phyloP scores from a whole-genome alignment of 192 early-diverging fungal genomes.

The Linderina pennispora region DNA sequence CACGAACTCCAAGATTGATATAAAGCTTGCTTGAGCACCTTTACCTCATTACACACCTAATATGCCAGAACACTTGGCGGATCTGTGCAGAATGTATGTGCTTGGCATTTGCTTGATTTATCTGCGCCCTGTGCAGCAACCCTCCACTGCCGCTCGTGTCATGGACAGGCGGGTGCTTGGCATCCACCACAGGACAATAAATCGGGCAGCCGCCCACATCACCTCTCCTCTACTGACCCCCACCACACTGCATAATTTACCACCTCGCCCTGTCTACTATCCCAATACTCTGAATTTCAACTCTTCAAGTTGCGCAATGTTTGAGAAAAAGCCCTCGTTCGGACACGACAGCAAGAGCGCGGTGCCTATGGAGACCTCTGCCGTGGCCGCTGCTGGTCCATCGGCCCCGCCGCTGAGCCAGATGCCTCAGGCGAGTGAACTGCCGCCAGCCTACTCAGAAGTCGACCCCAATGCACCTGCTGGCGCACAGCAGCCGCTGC shows the following conservation, averaged over 20 bases:
- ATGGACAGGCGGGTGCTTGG: too few species aligned
- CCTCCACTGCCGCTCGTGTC: too few species aligned
- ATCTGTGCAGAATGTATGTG: background rate
- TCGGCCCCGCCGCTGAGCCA: background rate
- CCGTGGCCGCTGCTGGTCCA: background rate
- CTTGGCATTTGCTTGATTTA: background rate
- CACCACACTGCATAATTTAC: background rate
- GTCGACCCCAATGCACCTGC: conserved; percentile 18
- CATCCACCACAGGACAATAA: too few species aligned
- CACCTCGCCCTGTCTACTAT: background rate
- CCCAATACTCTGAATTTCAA: background rate
- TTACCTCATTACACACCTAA: too few species aligned
- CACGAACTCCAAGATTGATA: background rate
- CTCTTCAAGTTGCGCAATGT: background rate
- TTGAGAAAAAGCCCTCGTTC: background rate
- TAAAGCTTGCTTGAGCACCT: background rate
- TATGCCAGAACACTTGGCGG: too few species aligned
- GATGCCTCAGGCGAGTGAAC: background rate
- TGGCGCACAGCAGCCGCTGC: background rate
- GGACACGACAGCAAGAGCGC: background rate
- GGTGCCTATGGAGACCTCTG: background rate
- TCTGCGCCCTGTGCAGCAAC: too few species aligned
- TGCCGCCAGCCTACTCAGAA: conserved; percentile 29
- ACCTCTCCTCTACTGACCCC: background rate
- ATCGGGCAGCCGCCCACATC: background rate